Evolutionary conservation across 2,329 filamentous ascomycete genomes (phyloP).

Genomic region (Sordariomycetes sp.): DNA sequence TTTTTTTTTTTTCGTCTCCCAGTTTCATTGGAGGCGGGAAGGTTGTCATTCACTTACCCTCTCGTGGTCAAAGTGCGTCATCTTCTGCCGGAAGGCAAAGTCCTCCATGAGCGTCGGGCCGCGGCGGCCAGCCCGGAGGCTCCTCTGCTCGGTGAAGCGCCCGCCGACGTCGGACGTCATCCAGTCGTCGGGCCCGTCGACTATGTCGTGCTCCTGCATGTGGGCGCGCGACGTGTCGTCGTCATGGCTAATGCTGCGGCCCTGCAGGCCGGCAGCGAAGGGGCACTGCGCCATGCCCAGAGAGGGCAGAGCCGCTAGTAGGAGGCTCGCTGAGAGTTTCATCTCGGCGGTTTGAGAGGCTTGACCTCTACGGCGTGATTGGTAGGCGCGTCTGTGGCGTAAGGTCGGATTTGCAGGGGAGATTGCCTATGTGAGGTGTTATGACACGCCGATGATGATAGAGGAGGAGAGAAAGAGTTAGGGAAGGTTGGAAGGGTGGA

Average conservation of each 20-base stretch:
- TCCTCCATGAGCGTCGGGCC: slow-evolving; percentile 60
- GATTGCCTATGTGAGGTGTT: not conserved
- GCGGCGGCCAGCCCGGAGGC: slow-evolving; percentile 51
- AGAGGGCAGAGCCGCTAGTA: slow-evolving; percentile 8
- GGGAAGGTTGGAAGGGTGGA: no score
- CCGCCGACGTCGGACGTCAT: slow-evolving; percentile 56
- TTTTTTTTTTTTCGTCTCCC: no score
- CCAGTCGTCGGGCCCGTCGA: slow-evolving; percentile 36
- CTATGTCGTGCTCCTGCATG: slow-evolving; percentile 24
- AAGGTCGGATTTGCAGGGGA: not conserved
- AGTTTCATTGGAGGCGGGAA: no score
- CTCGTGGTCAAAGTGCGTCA: slow-evolving; percentile 59
- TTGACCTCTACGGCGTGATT: not conserved
- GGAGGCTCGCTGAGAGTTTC: not conserved
- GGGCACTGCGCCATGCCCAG: slow-evolving; percentile 18
- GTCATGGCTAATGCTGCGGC: not conserved
- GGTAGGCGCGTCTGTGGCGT: not conserved
- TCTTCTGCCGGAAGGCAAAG: slow-evolving; percentile 61
- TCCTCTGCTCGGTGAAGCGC: slow-evolving; percentile 53
- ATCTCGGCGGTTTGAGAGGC: not conserved
- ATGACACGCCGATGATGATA: no score
- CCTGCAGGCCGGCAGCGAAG: slow-evolving; percentile 11
- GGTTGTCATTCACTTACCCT: slow-evolving; percentile 39
- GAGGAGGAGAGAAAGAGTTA: no score
- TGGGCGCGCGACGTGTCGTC: slow-evolving; percentile 15